These are phyloP conservation scores for Pistacia atlantica DNA, from an alignment of 345 rosid species.

Conservation along the genomic window DNA sequence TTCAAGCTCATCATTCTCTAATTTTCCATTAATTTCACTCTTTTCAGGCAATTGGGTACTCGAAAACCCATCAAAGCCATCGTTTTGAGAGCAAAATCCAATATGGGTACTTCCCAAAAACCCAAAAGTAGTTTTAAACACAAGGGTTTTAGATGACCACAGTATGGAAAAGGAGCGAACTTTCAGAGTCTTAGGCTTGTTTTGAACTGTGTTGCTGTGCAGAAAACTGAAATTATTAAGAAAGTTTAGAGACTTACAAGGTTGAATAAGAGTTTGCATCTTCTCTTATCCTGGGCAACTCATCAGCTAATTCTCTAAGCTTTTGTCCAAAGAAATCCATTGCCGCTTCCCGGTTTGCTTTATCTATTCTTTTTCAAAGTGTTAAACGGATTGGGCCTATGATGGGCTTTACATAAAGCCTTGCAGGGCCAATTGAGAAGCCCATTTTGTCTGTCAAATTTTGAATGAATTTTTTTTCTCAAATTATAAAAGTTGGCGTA, in stretches of 20 bases:
- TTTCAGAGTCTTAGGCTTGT: conserved; percentile 15
- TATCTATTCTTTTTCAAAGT: background rate
- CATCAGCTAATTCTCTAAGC: conserved; percentile 12
- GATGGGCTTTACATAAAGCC: background rate
- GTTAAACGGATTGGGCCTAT: background rate
- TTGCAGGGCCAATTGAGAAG: background rate
- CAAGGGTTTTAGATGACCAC: conserved; percentile 9
- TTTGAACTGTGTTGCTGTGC: background rate
- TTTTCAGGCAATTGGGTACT: conserved; percentile 36
- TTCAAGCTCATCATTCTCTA: conserved; percentile 60
- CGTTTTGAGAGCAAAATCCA: conserved; percentile 44
- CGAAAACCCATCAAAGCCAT: conserved; percentile 32
- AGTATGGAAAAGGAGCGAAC: conserved; percentile 23
- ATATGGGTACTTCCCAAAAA: conserved; percentile 32
- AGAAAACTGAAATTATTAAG: conserved; percentile 23
- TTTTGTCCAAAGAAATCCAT: background rate
- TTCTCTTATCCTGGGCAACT: conserved; percentile 37
- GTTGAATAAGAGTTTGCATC: conserved; percentile 57
- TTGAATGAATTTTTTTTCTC: too few species aligned
- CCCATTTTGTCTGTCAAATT: background rate
- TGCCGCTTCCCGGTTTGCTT: background rate
- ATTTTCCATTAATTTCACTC: conserved; percentile 23
- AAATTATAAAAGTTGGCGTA: too few species aligned
- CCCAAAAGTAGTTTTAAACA: conserved; percentile 8
- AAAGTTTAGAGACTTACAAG: conserved; percentile 46